Evolutionary conservation across 148 eudicot genomes (phyloP).

Genomic region (Simmondsia chinensis): DNA sequence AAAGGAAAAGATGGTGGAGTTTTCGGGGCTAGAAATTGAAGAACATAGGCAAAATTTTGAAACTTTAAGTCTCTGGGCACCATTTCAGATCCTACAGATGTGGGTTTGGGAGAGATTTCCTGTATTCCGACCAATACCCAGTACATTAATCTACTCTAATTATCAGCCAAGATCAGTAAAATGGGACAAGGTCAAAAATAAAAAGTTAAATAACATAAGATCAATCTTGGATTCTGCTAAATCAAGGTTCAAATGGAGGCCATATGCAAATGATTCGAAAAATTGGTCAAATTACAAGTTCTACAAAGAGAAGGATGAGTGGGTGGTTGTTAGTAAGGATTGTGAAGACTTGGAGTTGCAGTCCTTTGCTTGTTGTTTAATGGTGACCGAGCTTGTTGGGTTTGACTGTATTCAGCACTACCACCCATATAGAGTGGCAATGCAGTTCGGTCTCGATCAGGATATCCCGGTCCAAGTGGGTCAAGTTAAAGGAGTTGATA

Average conservation of each 20-base stretch:
- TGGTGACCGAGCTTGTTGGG: constrained; percentile 32
- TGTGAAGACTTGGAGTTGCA: constrained; percentile 10
- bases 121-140: constrained; percentile 16
- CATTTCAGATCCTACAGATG: constrained; percentile 26
- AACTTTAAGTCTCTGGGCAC: constrained; percentile 18
- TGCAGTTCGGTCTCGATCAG: constrained; percentile 53
- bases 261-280: constrained; percentile 19
- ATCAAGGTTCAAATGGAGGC: constrained; percentile 35
- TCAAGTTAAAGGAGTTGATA: neutral
- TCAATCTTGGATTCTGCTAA: constrained; percentile 10
- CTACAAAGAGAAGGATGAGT: constrained; percentile 7
- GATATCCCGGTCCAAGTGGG: constrained; percentile 27
- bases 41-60: neutral
- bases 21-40: neutral
- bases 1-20: constrained; percentile 9
- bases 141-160: neutral
- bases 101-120: constrained; percentile 64
- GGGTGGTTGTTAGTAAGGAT: constrained; percentile 1
- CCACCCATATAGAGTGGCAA: constrained; percentile 47
- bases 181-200: constrained; percentile 20
- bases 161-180: constrained; percentile 22
- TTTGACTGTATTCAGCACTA: constrained; percentile 29
- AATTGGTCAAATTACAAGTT: constrained; percentile 5
- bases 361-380: constrained; percentile 24
- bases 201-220: constrained; percentile 3